phyloP scores from a whole-genome alignment of 768 basidiomycete species.

The Leccinum olivaceopallidum region DNA sequence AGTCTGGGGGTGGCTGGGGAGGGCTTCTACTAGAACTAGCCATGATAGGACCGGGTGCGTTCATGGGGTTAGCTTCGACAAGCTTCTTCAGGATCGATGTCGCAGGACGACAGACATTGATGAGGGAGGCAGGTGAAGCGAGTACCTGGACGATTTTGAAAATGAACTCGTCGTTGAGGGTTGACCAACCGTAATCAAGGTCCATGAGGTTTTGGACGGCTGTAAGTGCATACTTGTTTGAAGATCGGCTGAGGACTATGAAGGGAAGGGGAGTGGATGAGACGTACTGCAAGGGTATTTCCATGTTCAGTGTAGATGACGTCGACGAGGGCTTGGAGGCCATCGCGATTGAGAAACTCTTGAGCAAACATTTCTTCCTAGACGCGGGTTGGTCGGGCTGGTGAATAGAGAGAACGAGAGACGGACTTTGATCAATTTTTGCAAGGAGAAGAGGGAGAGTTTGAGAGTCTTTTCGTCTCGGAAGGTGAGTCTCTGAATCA shows the following conservation, averaged over 20 bases:
- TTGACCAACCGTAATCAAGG: slow-evolving; percentile 78
- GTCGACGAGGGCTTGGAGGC: slow-evolving; percentile 67
- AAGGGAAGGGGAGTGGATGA: neutral
- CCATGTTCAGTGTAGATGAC: slow-evolving; percentile 69
- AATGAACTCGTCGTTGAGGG: slow-evolving; percentile 72
- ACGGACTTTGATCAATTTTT: slow-evolving; percentile 74
- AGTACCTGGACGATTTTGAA: slow-evolving; percentile 76
- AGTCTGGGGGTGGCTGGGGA: slow-evolving; percentile 59
- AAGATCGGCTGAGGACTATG: slow-evolving; percentile 10
- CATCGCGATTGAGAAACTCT: slow-evolving; percentile 74
- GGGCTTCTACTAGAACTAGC: slow-evolving; percentile 62
- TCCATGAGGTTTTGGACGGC: slow-evolving; percentile 91
- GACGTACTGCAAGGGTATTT: slow-evolving; percentile 80
- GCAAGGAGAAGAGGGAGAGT: slow-evolving; percentile 73
- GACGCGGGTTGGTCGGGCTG: neutral
- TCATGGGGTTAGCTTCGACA: slow-evolving; percentile 81
- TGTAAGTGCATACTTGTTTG: slow-evolving; percentile 72
- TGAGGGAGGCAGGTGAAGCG: slow-evolving; percentile 69
- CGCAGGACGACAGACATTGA: slow-evolving; percentile 92
- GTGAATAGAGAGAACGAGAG: neutral
- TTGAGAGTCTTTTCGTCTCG: slow-evolving; percentile 62
- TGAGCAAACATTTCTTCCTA: slow-evolving; percentile 84
- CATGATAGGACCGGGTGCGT: slow-evolving; percentile 55
- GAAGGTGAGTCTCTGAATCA: slow-evolving; percentile 63
- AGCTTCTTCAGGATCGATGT: slow-evolving; percentile 88